phyloP scores from a whole-genome alignment of 108 stramenopile species.

The Aurantiochytrium sp. region DNA sequence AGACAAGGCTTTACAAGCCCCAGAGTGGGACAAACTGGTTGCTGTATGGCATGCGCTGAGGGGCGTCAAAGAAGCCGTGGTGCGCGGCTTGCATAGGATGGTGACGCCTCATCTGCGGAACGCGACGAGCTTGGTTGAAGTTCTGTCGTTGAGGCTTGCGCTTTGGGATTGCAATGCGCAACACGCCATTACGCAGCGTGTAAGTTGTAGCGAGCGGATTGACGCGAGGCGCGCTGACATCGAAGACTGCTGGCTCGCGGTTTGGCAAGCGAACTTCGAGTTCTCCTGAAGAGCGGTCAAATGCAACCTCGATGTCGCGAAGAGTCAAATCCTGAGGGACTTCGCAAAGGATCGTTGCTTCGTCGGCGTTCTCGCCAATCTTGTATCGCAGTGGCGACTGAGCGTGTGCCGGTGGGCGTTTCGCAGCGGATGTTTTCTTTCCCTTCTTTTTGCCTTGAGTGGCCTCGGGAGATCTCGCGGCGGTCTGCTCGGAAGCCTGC shows the following conservation, averaged over 20 bases:
- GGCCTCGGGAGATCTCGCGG: too few species aligned
- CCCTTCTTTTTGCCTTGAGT: too few species aligned
- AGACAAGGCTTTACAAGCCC: neutral
- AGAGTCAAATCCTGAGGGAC: neutral
- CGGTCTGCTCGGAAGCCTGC: too few species aligned
- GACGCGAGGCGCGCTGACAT: neutral
- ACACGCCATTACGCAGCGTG: neutral
- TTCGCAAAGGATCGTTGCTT: constrained; percentile 4
- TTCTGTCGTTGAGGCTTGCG: neutral
- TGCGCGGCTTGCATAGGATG: too few species aligned
- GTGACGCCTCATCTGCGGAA: neutral
- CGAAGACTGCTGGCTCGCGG: neutral
- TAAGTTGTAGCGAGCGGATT: neutral
- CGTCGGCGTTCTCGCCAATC: neutral
- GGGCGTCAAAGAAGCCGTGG: neutral
- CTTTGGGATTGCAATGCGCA: neutral
- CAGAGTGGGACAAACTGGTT: neutral
- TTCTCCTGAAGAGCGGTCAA: neutral
- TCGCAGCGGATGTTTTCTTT: too few species aligned
- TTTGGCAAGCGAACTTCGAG: neutral
- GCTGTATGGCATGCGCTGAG: neutral
- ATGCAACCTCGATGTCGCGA: neutral
- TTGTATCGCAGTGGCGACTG: neutral
- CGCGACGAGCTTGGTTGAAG: neutral
- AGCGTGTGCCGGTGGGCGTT: neutral